phyloP scores from a whole-genome alignment of 2,329 filamentous ascomycete species.

The Colletotrichum karsti region DNA sequence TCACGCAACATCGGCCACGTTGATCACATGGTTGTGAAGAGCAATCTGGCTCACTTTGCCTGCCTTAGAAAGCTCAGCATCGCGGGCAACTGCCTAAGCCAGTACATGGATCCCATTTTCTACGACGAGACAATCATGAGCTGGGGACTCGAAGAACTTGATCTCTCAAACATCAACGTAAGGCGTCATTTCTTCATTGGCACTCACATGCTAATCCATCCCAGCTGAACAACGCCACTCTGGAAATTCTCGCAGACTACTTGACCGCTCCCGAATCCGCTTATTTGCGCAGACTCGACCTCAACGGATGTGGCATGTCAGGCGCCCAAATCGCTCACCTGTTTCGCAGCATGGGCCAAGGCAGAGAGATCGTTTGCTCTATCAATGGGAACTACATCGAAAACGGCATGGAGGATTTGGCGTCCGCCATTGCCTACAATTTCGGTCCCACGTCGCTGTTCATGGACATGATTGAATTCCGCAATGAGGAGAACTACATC shows the following conservation, averaged over 20 bases:
- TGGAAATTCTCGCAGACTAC: constrained; percentile 56
- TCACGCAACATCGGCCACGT: constrained; percentile 62
- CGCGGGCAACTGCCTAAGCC: constrained; percentile 58
- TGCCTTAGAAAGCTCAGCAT: constrained; percentile 59
- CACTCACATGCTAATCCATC: constrained; percentile 26
- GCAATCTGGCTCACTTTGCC: constrained; percentile 51
- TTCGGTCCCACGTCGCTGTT: constrained; percentile 59
- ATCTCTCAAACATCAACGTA: constrained; percentile 64
- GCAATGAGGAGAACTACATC: constrained; percentile 59
- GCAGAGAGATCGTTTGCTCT: constrained; percentile 55
- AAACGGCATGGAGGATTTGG: constrained; percentile 58
- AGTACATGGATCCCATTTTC: constrained; percentile 54
- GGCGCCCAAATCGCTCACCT: constrained; percentile 59
- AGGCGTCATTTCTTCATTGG: constrained; percentile 23
- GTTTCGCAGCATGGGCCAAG: constrained; percentile 58
- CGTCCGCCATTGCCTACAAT: constrained; percentile 54
- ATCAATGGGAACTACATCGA: constrained; percentile 64
- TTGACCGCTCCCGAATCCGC: constrained; percentile 49
- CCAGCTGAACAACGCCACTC: constrained; percentile 58
- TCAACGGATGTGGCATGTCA: constrained; percentile 62
- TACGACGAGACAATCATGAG: constrained; percentile 50
- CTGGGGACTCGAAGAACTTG: constrained; percentile 61
- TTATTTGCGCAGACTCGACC: constrained; percentile 51
- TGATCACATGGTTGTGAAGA: constrained; percentile 54
- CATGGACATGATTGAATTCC: constrained; percentile 67